Evolutionary conservation across 2,329 filamentous ascomycete genomes (phyloP).

Genomic region (Fusarium metavorans): DNA sequence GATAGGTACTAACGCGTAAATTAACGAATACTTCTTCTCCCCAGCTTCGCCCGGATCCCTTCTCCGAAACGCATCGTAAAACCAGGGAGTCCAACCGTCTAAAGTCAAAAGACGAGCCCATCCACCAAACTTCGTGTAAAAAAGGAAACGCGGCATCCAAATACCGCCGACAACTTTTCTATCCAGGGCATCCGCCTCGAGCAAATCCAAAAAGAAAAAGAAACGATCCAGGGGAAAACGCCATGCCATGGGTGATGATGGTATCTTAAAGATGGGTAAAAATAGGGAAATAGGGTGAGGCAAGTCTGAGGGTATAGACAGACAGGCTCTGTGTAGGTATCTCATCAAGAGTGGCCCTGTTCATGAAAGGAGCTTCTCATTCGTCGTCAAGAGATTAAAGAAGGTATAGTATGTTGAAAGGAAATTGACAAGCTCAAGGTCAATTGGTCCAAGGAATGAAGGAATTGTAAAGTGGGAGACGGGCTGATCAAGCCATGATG

Average conservation of each 20-base stretch:
- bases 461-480: neutral
- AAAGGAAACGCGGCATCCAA: conserved; percentile 13
- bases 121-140: neutral
- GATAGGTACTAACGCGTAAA: conserved; percentile 6
- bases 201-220: neutral
- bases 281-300: conserved; percentile 6
- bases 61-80: conserved; percentile 19
- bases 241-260: conserved; percentile 46
- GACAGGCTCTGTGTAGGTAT: conserved; percentile 32
- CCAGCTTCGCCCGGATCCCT: conserved; percentile 15
- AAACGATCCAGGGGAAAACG: conserved; percentile 30
- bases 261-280: conserved; percentile 42
- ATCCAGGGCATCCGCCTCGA: conserved; percentile 15
- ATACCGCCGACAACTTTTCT: conserved; percentile 25
- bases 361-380: conserved; percentile 42
- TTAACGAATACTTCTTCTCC: conserved; percentile 19
- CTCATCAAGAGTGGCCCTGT: conserved; percentile 39
- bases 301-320: conserved; percentile 33
- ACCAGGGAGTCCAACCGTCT: neutral
- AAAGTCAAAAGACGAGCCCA: neutral
- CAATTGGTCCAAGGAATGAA: conserved; percentile 23
- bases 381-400: conserved; percentile 44
- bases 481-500: conserved; percentile 35
- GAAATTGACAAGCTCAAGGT: conserved; percentile 15
- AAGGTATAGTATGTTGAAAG: conserved; percentile 24